Base-by-base conservation (phyloP, 306 rosid species). In the Castanea crenata region DNA sequence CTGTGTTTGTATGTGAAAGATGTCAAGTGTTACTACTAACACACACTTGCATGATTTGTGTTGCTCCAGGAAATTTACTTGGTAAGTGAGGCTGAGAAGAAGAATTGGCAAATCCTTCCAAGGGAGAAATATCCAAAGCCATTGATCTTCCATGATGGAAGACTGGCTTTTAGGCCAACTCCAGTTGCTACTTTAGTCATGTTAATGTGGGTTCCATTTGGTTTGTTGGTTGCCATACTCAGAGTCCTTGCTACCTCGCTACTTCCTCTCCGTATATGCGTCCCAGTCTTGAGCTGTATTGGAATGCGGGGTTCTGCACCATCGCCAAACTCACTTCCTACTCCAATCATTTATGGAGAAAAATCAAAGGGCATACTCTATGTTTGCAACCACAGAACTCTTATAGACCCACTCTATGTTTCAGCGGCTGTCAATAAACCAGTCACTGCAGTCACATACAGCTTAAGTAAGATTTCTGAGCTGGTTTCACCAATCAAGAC, bases 331-430 rank as follows among this genome's bases (percentile, higher is more conserved):
- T 63, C 41, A 41, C 29, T 15, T 15, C 6, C 23, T 21, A 58
- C 27, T 21, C 10, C 64, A 58, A 20, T 49, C 54, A 49, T 10
- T 13, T 2, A 13, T 62, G n/a, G 29, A 62, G 69, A 62, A 15
- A 62, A 15, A 63, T 25, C 69, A 14, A 63, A 5, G 35, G 69
- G 69, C 41, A 29, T 63, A 29, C 69, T 63, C 31, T 63, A 63
- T 13, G 69, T 63, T 6, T 63, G 69, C 69, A 63, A 63, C 69
- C 69, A 63, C 69, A 63, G 9, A 63, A 63, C 69, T 63, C 69
- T 63, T 7, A 0, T 63, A 5, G 69, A 63, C 10, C 69, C 69
- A 63, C 0, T 63, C 11, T 63, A 63, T 29, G 41, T 2, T 29
- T 63, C 69, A 29, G 3, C 29, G 13, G 19, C 10, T 29, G 11